A percentile compares a stretch with the other conserved stretches of the same genome.
Conservation (phyloP, 441 rosid genomes). For the Heliophila coronopifolia region DNA sequence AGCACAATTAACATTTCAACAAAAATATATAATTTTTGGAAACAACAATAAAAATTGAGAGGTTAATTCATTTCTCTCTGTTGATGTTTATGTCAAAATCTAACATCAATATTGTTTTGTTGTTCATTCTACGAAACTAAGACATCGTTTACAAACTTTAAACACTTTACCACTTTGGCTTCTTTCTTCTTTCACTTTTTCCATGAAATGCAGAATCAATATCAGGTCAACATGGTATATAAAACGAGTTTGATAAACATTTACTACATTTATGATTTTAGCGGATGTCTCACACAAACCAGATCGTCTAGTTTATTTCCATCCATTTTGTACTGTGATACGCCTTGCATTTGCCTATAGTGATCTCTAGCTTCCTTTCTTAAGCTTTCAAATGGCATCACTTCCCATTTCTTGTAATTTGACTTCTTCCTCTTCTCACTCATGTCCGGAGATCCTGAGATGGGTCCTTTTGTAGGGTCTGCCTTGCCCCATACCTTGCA, state of each 20-base stretch:
- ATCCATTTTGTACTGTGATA: slow-evolving; percentile 90
- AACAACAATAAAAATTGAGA: no score
- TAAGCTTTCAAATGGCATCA: slow-evolving; percentile 66
- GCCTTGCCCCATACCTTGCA: slow-evolving; percentile 87
- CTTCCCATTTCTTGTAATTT: slow-evolving; percentile 86
- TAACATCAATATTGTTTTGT: no score
- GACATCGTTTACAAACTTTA: no score
- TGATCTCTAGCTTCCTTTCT: slow-evolving; percentile 85
- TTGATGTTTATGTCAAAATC: no score
- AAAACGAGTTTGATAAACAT: slow-evolving; percentile 1
- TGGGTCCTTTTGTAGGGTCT: slow-evolving; percentile 50
- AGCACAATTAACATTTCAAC: no score
- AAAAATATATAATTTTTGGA: no score
- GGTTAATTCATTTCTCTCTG: no score
- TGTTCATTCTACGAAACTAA: no score
- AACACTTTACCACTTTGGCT: no score
- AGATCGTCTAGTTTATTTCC: slow-evolving; percentile 92
- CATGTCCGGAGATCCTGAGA: slow-evolving; percentile 86
- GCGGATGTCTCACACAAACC: slow-evolving; percentile 69
- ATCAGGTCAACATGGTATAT: not conserved
- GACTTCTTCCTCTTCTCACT: slow-evolving; percentile 62
- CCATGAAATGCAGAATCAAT: not conserved
- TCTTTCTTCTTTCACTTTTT: no score
- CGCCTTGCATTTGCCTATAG: slow-evolving; percentile 65
- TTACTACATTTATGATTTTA: slow-evolving; percentile 39